phyloP scores from a whole-genome alignment of 768 basidiomycete species.

The Amanita exitialis region DNA sequence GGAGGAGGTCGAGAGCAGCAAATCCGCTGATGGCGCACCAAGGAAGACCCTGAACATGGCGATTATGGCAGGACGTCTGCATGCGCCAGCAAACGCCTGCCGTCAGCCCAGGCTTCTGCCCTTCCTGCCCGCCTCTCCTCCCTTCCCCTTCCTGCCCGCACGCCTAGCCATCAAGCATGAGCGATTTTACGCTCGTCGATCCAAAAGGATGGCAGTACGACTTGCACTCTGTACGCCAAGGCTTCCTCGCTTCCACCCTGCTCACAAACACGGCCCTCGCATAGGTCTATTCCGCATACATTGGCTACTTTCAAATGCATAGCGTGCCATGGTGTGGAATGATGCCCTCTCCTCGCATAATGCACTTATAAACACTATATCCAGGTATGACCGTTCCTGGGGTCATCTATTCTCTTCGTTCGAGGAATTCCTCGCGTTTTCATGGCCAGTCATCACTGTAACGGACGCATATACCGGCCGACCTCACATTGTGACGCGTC shows the following conservation, averaged over 20 bases:
- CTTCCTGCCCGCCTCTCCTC: neutral
- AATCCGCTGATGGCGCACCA: constrained; percentile 33
- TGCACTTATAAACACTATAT: neutral
- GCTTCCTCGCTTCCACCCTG: neutral
- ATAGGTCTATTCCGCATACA: constrained; percentile 63
- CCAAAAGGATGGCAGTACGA: constrained; percentile 76
- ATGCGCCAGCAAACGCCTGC: too few relatives aligned
- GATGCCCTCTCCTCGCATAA: constrained; percentile 3
- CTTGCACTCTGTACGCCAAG: constrained; percentile 56
- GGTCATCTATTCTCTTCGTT: constrained; percentile 71
- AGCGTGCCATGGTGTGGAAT: constrained; percentile 50
- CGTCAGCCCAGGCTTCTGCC: neutral
- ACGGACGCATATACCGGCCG: constrained; percentile 64
- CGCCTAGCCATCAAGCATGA: too few relatives aligned
- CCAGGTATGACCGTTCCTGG: constrained; percentile 76
- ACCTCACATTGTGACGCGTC: constrained; percentile 73
- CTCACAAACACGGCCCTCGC: too few relatives aligned
- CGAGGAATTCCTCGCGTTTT: constrained; percentile 70
- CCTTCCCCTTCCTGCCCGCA: neutral
- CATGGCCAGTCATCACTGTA: constrained; percentile 74
- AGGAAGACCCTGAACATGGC: constrained; percentile 39
- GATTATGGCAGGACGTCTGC: too few relatives aligned
- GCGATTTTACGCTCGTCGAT: constrained; percentile 66
- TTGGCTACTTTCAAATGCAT: constrained; percentile 69
- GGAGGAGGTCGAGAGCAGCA: constrained; percentile 13